These are phyloP conservation scores for Euphorbia schlechtendalii DNA, from an alignment of 441 rosid species.

Conservation along the genomic window DNA sequence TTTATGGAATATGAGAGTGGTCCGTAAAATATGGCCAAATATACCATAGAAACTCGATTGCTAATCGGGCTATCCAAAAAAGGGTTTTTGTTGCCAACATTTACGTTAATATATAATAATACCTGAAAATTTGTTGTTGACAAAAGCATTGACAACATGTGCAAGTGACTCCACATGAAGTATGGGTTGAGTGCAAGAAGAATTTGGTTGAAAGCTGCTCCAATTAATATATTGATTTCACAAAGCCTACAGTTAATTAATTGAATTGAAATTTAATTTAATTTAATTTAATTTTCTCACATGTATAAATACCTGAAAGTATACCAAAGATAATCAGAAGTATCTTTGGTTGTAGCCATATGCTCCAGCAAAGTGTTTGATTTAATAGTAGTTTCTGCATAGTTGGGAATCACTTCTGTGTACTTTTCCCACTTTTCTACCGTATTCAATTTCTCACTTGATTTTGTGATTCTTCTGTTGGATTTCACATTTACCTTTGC, in stretches of 20 bases:
- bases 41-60: no score
- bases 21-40: no score
- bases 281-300: no score
- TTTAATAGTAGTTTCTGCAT: constrained; percentile 31
- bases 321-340: constrained; percentile 86
- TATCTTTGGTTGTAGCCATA: constrained; percentile 55
- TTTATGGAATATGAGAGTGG: no score
- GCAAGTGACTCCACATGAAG: constrained; percentile 52
- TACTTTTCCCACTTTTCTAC: constrained; percentile 48
- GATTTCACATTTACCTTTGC: constrained; percentile 50
- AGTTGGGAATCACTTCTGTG: constrained; percentile 43
- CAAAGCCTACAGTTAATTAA: neutral
- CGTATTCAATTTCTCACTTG: constrained; percentile 31
- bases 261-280: no score
- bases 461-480: constrained; percentile 39
- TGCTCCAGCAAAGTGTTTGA: constrained; percentile 56
- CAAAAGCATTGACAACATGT: constrained; percentile 59
- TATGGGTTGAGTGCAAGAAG: constrained; percentile 28
- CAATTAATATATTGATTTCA: neutral
- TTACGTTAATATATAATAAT: no score
- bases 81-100: no score
- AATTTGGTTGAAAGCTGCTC: constrained; percentile 40
- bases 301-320: constrained; percentile 41
- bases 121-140: constrained; percentile 47
- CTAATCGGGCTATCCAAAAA: no score